Evolutionary conservation across 2,329 filamentous ascomycete genomes (phyloP).

Genomic region (Neonectria neomacrospora): DNA sequence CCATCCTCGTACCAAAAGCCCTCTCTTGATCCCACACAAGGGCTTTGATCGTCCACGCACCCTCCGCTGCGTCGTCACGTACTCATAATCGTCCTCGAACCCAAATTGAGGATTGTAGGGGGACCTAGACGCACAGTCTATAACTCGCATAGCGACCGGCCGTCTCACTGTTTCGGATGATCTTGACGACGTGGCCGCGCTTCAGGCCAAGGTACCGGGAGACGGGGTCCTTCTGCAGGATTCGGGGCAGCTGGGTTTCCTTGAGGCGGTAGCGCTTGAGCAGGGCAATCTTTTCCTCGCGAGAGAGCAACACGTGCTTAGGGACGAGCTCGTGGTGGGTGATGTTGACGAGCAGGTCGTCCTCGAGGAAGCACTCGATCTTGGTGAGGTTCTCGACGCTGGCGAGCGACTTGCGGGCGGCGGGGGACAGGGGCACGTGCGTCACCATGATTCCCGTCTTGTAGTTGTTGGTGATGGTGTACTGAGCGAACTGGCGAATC

Average conservation of each 20-base stretch:
- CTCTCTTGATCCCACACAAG: constrained; percentile 29
- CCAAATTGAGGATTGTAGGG: not conserved
- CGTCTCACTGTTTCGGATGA: constrained; percentile 94
- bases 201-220: constrained; percentile 91
- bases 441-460: constrained; percentile 93
- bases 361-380: constrained; percentile 95
- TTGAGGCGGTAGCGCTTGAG: constrained; percentile 93
- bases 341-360: constrained; percentile 97
- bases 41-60: constrained; percentile 9
- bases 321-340: constrained; percentile 97
- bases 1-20: constrained; percentile 39
- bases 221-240: constrained; percentile 91
- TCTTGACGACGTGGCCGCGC: constrained; percentile 96
- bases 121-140: constrained; percentile 69
- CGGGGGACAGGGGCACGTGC: constrained; percentile 81
- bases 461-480: constrained; percentile 82
- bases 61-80: not conserved
- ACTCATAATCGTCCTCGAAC: constrained; percentile 8
- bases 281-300: constrained; percentile 87
- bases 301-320: constrained; percentile 88
- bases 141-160: constrained; percentile 98
- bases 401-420: constrained; percentile 87
- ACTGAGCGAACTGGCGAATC: constrained; percentile 88
- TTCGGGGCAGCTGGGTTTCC: constrained; percentile 95
- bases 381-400: constrained; percentile 79